Percentiles rank a stretch among this genome's conserved stretches.
Evolutionary conservation across 805 yeast genomes (phyloP).

Genomic region (Kodamaea kaohsiungensis): DNA sequence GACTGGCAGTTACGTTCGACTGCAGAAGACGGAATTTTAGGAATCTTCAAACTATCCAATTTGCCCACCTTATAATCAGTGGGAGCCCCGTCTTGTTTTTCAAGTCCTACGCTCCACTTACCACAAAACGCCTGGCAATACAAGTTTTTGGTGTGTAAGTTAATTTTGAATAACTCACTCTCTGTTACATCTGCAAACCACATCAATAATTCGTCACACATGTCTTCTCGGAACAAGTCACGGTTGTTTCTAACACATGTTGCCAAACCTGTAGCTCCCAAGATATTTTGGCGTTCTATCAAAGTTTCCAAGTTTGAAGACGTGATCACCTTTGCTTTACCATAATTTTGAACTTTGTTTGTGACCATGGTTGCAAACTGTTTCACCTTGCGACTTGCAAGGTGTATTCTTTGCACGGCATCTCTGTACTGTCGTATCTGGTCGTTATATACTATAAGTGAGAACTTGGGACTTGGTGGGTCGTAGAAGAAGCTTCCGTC

Average conservation of each 20-base stretch:
- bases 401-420: constrained; percentile 63
- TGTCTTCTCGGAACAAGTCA: constrained; percentile 76
- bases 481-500: constrained; percentile 29
- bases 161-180: constrained; percentile 53
- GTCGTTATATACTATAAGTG: constrained; percentile 71
- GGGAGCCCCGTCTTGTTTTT: not conserved
- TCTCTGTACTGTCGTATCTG: constrained; percentile 75
- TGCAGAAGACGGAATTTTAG: constrained; percentile 30
- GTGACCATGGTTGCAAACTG: constrained; percentile 77
- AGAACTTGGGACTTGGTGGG: constrained; percentile 47
- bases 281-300: constrained; percentile 51
- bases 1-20: constrained; percentile 12
- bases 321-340: constrained; percentile 68
- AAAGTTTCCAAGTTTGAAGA: constrained; percentile 53
- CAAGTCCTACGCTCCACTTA: constrained; percentile 60
- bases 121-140: constrained; percentile 60
- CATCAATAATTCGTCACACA: constrained; percentile 68
- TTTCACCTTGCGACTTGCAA: constrained; percentile 61
- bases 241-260: constrained; percentile 65
- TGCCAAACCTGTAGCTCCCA: constrained; percentile 65
- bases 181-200: constrained; percentile 65
- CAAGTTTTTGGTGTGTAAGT: constrained; percentile 46
- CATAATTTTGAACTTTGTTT: constrained; percentile 57
- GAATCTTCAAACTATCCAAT: constrained; percentile 39
- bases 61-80: constrained; percentile 31